phyloP scores from a whole-genome alignment of 2,329 filamentous ascomycete genomes.

The Pezicula neosporulosa region DNA sequence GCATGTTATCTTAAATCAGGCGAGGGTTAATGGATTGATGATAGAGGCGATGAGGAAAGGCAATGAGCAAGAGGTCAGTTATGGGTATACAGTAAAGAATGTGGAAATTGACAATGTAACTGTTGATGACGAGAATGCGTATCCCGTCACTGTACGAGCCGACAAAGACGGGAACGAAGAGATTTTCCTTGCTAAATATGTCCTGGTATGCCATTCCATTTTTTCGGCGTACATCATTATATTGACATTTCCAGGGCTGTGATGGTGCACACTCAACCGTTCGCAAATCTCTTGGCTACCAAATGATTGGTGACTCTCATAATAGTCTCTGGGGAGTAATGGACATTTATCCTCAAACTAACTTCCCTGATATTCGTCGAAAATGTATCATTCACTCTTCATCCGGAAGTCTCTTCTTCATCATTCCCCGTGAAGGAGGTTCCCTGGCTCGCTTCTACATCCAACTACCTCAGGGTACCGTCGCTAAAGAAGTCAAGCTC shows the following conservation, averaged over 20 bases:
- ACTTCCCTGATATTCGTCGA: conserved; percentile 61
- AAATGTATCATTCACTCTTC: conserved; percentile 51
- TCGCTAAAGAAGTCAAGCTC: conserved; percentile 50
- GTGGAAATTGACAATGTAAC: conserved; percentile 48
- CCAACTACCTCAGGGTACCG: conserved; percentile 47
- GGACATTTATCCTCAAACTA: conserved; percentile 51
- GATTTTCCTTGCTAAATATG: conserved; percentile 19
- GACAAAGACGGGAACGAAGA: conserved; percentile 55
- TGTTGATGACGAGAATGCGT: conserved; percentile 44
- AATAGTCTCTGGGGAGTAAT: conserved; percentile 58
- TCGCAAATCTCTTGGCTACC: conserved; percentile 35
- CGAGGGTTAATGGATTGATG: conserved; percentile 64
- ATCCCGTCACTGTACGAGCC: conserved; percentile 58
- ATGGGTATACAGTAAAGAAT: conserved; percentile 51
- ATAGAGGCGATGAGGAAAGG: conserved; percentile 54
- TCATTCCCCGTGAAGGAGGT: conserved; percentile 61
- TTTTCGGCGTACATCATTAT: conserved; percentile 54
- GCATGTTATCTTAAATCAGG: conserved; percentile 68
- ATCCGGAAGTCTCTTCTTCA: conserved; percentile 53
- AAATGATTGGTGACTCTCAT: conserved; percentile 56
- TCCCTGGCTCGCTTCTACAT: conserved; percentile 56
- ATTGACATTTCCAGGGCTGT: conserved; percentile 51
- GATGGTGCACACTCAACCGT: conserved; percentile 49
- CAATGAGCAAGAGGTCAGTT: conserved; percentile 53
- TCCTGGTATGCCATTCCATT: conserved; percentile 19